Base-by-base conservation (phyloP, 176 grass and related monocot genomes). In the Alloteropsis semialata region DNA sequence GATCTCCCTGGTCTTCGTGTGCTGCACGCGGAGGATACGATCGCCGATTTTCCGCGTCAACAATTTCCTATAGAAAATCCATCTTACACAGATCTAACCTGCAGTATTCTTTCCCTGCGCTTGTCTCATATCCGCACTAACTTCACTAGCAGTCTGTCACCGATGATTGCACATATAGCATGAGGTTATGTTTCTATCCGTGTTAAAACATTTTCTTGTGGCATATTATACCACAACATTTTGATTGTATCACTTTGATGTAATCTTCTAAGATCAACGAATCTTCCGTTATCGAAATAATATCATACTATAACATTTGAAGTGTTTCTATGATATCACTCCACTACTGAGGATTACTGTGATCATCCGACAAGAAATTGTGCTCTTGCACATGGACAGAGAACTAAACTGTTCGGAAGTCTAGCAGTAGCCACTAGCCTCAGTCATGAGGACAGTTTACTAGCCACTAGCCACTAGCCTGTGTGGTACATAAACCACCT, bases 321-420 rank as follows among this genome's bases (percentile, higher is more conserved):
- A 82, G 66, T 59, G 46, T 82, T 64, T 81, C 32, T 37, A 2
- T 36, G 25, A 56, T 61, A 68, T 32, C 61, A 37, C 32, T 38
- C 45, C 30, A 72, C 69, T 76, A 80, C 68, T 66, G 25, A 74
- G 24, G 44, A 54, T 72, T 34, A 65, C 45, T 65, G 45, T 79
- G 46, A 74, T 65, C 68, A 74, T 34, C 76, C 25, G 58, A 81
- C 58, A 86, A 81, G 36, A 74, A 81, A 87, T 85, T 86, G 16
- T 84, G 53, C 54, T 69, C 61, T 63, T 54, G 33, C 87, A 69
- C 87, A 89, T 85, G 72, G 78, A 82, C 72, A 72, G 6, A 25
- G 65, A 76, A 56, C 43, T 66, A 36, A 77, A 68, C 36, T 57
- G 67, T 65, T 56, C 58, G 44, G 36, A 44, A 55, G 68, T 56